These are phyloP conservation scores for Acrocalymma vagum DNA, from an alignment of 2,329 filamentous ascomycete species.

Conservation along the genomic window DNA sequence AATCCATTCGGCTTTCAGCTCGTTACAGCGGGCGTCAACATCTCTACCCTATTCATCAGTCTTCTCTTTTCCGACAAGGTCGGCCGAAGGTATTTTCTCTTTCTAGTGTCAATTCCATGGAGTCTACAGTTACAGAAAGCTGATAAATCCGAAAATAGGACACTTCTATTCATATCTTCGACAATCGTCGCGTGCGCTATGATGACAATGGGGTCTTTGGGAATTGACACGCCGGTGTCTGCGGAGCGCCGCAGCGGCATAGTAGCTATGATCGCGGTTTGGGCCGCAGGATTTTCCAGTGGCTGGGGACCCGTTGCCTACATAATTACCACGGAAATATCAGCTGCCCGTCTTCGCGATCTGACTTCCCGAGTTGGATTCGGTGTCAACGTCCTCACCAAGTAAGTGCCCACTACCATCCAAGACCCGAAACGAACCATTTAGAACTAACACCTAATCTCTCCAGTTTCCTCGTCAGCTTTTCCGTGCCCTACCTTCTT, in stretches of 20 bases:
- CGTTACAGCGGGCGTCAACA: not conserved
- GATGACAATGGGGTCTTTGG: not conserved
- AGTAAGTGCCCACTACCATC: too few relatives aligned
- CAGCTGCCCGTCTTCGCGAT: not conserved
- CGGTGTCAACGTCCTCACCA: not conserved
- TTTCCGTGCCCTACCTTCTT: not conserved
- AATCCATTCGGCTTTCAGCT: constrained; percentile 1
- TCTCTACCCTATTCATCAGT: not conserved
- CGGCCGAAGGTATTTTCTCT: not conserved
- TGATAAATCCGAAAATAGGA: not conserved
- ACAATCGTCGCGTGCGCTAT: not conserved
- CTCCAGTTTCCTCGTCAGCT: not conserved
- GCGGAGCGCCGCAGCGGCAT: not conserved
- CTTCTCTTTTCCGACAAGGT: not conserved
- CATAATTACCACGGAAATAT: not conserved
- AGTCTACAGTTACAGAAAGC: not conserved
- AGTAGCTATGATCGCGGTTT: not conserved
- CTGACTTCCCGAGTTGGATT: not conserved
- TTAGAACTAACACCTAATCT: too few relatives aligned
- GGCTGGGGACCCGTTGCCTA: not conserved
- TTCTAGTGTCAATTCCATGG: too few relatives aligned
- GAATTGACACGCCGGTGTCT: not conserved
- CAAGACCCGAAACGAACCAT: not conserved
- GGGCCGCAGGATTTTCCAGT: not conserved
- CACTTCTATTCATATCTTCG: not conserved